Evolutionary conservation across 148 eudicot species (phyloP).

Genomic region (Beta vulgaris): DNA sequence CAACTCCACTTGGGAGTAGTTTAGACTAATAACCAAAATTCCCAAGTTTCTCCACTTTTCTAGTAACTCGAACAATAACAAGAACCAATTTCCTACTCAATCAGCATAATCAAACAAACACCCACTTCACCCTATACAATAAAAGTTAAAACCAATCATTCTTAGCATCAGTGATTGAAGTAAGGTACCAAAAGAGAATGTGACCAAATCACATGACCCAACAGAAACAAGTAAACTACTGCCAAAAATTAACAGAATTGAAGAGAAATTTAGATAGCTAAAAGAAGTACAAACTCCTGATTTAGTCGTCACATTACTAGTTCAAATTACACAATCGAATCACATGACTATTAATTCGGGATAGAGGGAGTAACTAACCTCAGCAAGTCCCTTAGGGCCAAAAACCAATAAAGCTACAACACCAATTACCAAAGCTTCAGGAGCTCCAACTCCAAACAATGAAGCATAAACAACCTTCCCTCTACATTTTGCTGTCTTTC

Average conservation of each 20-base stretch:
- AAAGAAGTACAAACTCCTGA: no score
- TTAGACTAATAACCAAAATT: not conserved
- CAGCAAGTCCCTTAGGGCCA: constrained; percentile 98
- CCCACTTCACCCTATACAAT: not conserved
- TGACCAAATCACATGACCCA: no score
- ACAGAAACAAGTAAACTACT: no score
- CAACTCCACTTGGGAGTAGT: not conserved
- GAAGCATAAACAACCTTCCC: constrained; percentile 77
- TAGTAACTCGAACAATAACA: not conserved
- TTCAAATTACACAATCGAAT: no score
- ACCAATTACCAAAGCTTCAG: constrained; percentile 94
- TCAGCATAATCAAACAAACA: not conserved
- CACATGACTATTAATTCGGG: no score
- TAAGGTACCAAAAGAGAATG: no score
- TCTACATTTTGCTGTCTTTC: constrained; percentile 47
- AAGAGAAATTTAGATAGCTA: no score
- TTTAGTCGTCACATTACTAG: no score
- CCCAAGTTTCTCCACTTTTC: not conserved
- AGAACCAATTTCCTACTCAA: not conserved
- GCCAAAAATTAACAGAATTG: not conserved
- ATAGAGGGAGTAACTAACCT: constrained; percentile 41
- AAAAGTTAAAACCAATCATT: not conserved
- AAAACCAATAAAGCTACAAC: constrained; percentile 96
- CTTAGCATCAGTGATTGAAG: not conserved
- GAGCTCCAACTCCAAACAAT: constrained; percentile 97